A percentile compares a stretch with the other conserved stretches of the same genome.
phyloP scores from a whole-genome alignment of 345 rosid species.

The Citrus trifoliata region DNA sequence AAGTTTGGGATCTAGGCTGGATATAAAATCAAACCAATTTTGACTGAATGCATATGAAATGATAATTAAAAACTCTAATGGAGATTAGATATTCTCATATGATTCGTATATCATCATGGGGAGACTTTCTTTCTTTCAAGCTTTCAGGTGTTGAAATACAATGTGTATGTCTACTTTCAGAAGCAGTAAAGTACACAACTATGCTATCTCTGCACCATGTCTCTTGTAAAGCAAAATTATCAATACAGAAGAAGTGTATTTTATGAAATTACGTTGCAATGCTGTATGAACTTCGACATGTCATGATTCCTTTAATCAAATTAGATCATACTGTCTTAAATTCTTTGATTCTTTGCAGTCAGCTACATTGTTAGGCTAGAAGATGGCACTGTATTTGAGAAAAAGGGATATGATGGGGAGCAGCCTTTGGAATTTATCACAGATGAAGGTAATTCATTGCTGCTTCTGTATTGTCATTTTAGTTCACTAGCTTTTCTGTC shows the following conservation, averaged over 20 bases:
- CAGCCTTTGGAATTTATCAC: slow-evolving; percentile 46
- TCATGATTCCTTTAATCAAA: neutral
- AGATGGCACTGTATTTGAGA: slow-evolving; percentile 54
- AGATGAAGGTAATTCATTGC: slow-evolving; percentile 42
- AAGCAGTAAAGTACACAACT: neutral
- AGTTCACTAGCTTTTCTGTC: neutral
- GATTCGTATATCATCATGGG: neutral
- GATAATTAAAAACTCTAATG: neutral
- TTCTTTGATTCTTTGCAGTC: slow-evolving; percentile 34
- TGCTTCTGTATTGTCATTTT: neutral
- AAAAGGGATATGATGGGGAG: slow-evolving; percentile 47
- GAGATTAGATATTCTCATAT: neutral
- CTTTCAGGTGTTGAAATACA: neutral
- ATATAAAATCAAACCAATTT: neutral
- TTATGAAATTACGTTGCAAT: neutral
- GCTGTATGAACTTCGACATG: neutral
- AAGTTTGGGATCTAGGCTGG: neutral
- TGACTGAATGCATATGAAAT: neutral
- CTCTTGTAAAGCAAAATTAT: neutral
- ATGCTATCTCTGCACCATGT: neutral
- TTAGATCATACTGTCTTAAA: neutral
- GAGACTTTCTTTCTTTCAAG: neutral
- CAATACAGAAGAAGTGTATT: neutral
- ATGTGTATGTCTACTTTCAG: neutral
- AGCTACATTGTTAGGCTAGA: slow-evolving; percentile 45